Percentiles rank a stretch among this genome's conserved stretches.
Evolutionary conservation across 2,329 filamentous ascomycete species (phyloP).

Genomic region (Lachnellula occidentalis): DNA sequence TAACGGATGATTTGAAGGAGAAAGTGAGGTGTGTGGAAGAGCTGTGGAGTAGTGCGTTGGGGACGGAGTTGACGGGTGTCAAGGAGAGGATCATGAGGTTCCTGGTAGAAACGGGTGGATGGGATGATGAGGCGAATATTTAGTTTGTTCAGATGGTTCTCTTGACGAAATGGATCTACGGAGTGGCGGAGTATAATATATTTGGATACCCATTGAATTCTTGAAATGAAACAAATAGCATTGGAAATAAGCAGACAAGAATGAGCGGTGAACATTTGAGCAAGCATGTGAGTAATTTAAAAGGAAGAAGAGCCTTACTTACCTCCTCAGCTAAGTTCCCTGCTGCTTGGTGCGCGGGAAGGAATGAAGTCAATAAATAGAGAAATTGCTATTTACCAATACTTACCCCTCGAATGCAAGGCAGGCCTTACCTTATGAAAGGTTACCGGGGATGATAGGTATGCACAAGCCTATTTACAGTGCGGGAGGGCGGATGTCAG

Average conservation of each 20-base stretch:
- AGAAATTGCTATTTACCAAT: background rate
- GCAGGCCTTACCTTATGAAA: background rate
- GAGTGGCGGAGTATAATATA: too few relatives aligned
- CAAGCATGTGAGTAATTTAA: background rate
- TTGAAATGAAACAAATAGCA: background rate
- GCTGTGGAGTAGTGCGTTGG: constrained; percentile 86
- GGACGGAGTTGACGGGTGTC: constrained; percentile 65
- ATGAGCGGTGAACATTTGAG: background rate
- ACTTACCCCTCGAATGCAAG: background rate
- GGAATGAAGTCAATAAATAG: background rate
- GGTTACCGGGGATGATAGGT: background rate
- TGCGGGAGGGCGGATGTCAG: too few relatives aligned
- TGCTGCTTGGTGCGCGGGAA: background rate
- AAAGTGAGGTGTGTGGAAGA: constrained; percentile 87
- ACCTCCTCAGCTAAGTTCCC: background rate
- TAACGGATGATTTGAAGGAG: constrained; percentile 87
- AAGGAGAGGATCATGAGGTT: constrained; percentile 70
- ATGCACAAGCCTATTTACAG: background rate
- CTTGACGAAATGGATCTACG: too few relatives aligned
- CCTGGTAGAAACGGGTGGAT: constrained; percentile 73
- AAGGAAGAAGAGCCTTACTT: background rate
- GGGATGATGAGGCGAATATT: constrained; percentile 50
- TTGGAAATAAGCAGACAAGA: background rate
- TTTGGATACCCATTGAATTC: background rate
- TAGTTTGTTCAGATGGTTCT: background rate